Conservation (phyloP, 441 rosid species). For the Kokia cookei region DNA sequence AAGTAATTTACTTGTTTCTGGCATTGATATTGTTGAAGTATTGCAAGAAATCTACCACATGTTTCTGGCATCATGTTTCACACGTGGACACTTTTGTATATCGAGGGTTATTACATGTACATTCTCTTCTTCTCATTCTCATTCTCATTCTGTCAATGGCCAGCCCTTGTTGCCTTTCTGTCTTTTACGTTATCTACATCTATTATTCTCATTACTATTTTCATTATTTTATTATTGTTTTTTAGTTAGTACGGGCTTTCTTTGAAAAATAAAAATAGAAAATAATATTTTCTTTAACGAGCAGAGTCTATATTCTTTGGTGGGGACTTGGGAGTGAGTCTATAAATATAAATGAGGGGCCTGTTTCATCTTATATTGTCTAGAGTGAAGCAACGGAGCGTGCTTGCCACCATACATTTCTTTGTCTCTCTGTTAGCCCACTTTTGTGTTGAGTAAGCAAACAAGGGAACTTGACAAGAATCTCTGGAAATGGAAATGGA, state of each 20-base stretch:
- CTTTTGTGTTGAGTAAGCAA: neutral
- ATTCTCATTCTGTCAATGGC: neutral
- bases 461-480: neutral
- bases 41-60: constrained; percentile 8
- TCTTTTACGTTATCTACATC: constrained; percentile 19
- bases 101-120: neutral
- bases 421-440: neutral
- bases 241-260: neutral
- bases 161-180: constrained; percentile 11
- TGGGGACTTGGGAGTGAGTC: neutral
- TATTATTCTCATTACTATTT: neutral
- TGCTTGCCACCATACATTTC: neutral
- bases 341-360: constrained; percentile 17
- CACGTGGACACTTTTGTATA: constrained; percentile 17
- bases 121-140: neutral
- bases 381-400: neutral
- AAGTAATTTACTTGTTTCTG: neutral
- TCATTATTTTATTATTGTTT: neutral
- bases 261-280: neutral
- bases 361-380: neutral
- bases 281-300: neutral
- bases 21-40: neutral
- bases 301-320: neutral
- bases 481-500: constrained; percentile 25
- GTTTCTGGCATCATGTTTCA: constrained; percentile 8